A percentile compares a stretch with the other conserved stretches of the same genome.
Evolutionary conservation across 2,329 filamentous ascomycete species (phyloP).

Genomic region (Exserohilum rostratum): DNA sequence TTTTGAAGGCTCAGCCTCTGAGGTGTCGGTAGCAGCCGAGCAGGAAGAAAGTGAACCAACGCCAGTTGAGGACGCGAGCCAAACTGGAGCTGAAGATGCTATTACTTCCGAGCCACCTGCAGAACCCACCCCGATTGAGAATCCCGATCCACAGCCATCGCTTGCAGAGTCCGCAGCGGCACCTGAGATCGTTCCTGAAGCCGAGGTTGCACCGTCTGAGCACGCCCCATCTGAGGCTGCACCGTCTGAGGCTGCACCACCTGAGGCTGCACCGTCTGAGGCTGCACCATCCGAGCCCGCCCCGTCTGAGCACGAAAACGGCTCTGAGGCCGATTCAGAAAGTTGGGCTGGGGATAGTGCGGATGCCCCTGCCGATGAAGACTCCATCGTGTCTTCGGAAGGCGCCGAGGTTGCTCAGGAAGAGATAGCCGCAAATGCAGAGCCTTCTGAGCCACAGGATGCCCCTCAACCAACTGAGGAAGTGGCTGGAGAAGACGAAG

Average conservation of each 20-base stretch:
- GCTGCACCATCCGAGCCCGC: not conserved
- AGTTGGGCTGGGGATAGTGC: not conserved
- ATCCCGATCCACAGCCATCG: not conserved
- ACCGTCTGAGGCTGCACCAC: not conserved
- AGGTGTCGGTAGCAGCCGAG: not conserved
- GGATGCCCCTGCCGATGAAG: not conserved
- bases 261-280: not conserved
- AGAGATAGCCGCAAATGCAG: conserved; percentile 3
- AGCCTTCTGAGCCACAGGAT: conserved; percentile 9
- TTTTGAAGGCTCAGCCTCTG: conserved; percentile 4
- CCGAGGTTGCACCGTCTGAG: not conserved
- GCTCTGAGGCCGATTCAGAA: not conserved
- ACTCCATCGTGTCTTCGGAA: conserved; percentile 5
- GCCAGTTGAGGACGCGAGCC: not conserved
- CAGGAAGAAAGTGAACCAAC: conserved; percentile 2
- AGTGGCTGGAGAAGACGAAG: not conserved
- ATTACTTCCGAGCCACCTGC: not conserved
- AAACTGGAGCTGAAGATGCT: not conserved
- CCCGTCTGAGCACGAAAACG: not conserved
- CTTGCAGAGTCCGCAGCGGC: conserved; percentile 4
- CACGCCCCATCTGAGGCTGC: too few relatives aligned
- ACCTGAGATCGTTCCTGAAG: conserved; percentile 1
- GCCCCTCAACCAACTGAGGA: not conserved
- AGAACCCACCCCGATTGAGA: not conserved
- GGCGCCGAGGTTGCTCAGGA: conserved; percentile 3